Conservation (phyloP, 345 rosid genomes). For the Eucalyptus pumila region DNA sequence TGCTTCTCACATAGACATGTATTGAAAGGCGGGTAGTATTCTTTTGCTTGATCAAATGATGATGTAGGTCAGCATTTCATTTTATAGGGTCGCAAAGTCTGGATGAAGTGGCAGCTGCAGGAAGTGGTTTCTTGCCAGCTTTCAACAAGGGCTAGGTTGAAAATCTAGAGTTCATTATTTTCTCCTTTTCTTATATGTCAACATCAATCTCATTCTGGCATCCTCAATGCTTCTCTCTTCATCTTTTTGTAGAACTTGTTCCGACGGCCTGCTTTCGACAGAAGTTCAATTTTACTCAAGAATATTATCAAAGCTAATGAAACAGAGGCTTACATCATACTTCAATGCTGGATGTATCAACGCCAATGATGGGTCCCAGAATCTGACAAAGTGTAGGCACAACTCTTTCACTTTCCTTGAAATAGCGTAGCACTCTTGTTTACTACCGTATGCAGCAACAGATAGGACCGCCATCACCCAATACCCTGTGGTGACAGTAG, state of each 20-base stretch:
- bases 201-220: background rate
- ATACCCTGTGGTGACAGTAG: background rate
- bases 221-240: background rate
- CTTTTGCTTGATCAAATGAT: background rate
- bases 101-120: conserved; percentile 41
- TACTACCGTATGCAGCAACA: background rate
- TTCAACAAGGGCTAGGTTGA: conserved; percentile 49
- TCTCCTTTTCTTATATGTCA: background rate
- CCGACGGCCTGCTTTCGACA: conserved; percentile 40
- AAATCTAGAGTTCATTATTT: background rate
- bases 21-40: background rate
- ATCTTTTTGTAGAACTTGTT: conserved; percentile 24
- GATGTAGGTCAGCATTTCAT: background rate
- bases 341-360: conserved; percentile 43
- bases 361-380: conserved; percentile 24
- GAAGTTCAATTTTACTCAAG: conserved; percentile 30
- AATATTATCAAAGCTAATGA: conserved; percentile 48
- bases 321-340: conserved; percentile 50
- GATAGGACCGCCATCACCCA: background rate
- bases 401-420: background rate
- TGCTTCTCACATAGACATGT: background rate
- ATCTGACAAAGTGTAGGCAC: conserved; percentile 50
- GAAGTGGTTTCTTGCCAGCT: conserved; percentile 30
- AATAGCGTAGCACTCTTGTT: background rate
- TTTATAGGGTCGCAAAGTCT: conserved; percentile 37